These are phyloP conservation scores for Microbotryum saponariae DNA, from an alignment of 1,284 basidiomycete species.

Conservation along the genomic window DNA sequence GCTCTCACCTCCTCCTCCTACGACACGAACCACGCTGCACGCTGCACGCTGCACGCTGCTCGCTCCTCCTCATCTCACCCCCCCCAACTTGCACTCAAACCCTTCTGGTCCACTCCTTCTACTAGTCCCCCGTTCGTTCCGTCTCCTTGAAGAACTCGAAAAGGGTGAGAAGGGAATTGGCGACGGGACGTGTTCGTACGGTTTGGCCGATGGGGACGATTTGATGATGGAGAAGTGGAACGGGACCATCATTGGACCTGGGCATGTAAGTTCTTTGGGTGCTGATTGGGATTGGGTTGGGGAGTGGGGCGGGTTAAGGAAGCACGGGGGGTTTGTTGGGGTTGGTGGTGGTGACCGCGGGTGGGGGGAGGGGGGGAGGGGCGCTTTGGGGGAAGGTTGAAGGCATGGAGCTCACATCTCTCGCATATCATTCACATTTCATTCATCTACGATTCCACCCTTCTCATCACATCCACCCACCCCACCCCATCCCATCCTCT, in stretches of 20 bases:
- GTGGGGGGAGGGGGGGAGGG: no score
- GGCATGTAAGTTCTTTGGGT: conserved; percentile 59
- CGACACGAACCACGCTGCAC: background rate
- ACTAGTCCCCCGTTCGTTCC: conserved; percentile 89
- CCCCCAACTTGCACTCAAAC: no score
- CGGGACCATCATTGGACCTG: conserved; percentile 95
- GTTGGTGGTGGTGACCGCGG: no score
- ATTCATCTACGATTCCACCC: no score
- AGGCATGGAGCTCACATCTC: no score
- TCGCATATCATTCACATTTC: no score
- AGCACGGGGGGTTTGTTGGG: background rate
- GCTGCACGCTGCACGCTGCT: no score
- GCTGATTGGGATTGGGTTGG: background rate
- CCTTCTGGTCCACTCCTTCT: no score
- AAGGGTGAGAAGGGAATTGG: conserved; percentile 99
- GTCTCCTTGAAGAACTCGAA: conserved; percentile 93
- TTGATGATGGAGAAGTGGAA: conserved; percentile 95
- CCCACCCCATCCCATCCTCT: conserved; percentile 2
- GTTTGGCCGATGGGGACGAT: conserved; percentile 84
- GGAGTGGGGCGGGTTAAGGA: background rate
- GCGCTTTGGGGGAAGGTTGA: no score
- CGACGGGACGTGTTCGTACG: conserved; percentile 90
- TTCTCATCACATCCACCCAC: no score
- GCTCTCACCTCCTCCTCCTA: no score
- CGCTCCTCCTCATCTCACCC: no score